A percentile compares a stretch with the other conserved stretches of the same genome.
Evolutionary conservation across 768 basidiomycete species (phyloP).

Genomic region (Crepidotus variabilis): DNA sequence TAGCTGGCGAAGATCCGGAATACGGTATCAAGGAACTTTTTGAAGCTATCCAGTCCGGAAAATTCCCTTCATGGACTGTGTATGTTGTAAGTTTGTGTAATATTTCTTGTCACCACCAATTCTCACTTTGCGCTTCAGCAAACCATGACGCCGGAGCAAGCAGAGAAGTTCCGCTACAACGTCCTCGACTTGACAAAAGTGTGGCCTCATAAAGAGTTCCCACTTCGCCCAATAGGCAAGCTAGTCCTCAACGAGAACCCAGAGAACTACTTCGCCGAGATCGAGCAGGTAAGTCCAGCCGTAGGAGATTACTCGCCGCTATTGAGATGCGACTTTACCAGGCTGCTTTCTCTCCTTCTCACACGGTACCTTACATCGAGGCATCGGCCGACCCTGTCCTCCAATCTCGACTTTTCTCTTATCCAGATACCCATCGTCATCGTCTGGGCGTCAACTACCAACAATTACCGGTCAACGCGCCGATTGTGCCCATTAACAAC

Average conservation of each 20-base stretch:
- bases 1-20: conserved; percentile 79
- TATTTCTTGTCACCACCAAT: not conserved
- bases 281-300: conserved; percentile 68
- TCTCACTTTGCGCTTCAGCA: conserved; percentile 42
- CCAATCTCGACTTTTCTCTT: conserved; percentile 93
- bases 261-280: conserved; percentile 91
- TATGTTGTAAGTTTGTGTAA: conserved; percentile 55
- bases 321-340: conserved; percentile 21
- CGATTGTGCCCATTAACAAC: conserved; percentile 71
- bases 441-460: conserved; percentile 79
- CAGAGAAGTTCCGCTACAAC: conserved; percentile 87
- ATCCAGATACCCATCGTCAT: conserved; percentile 86
- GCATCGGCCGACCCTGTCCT: conserved; percentile 89
- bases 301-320: conserved; percentile 4
- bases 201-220: conserved; percentile 85
- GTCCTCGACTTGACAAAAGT: conserved; percentile 89
- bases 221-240: conserved; percentile 86
- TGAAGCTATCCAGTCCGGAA: conserved; percentile 76
- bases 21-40: conserved; percentile 78
- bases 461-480: conserved; percentile 86
- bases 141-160: conserved; percentile 92
- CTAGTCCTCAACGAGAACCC: conserved; percentile 76
- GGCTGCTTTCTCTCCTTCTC: conserved; percentile 86
- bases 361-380: conserved; percentile 85
- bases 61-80: conserved; percentile 86